Evolutionary conservation across 371 early-diverging fungal genomes (phyloP), one percentile per base, ranked within the genome.

Genomic region (Mortierella sp.): DNA sequence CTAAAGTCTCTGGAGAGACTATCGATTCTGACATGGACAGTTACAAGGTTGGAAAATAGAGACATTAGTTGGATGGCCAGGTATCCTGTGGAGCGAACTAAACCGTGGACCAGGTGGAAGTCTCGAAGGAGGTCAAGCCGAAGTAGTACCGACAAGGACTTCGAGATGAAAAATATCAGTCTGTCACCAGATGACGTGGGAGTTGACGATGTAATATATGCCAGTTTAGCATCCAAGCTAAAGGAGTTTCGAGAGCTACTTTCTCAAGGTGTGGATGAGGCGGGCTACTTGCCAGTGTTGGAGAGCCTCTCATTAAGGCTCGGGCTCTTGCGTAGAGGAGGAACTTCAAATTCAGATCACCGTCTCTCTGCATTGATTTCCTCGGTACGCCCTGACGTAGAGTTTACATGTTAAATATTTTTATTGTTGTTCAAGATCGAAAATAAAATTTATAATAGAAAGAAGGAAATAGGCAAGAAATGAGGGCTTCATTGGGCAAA

Each of bases 21-120:
- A 29, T 63, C 34, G 34, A 57, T 70, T 9, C 19, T 37, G 63
- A 70, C 68, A 13, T 29, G 26, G 29, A 63, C 70, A 2, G 15
- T 42, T 32, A 45, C 35, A 12, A 35, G n/a, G 47, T 26, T 62
- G 12, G 35, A 31, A 10, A 63, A n/a, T 23, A 54, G 47, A 63
- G 70, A 70, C 28, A 15, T 70, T 9, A 64, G 63, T 1, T 70
- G 70, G 70, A 62, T 70, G 26, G 57, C 56, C 9, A 42, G 60
- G 53, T 6, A 53, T 23, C 51, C 37, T 1, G 1, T 9, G 34
- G 23, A 13, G 45, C 17, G 31, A 42, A 31, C 13, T 13, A 43
- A 15, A 2, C 15, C 40, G 10, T 40, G 40, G 40, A 1, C 15
- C 15, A 40, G 15, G 15, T 40, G 10, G 13, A 40, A 40, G 10